These are phyloP conservation scores for Torulaspora franciscae DNA, from an alignment of 805 yeast genomes.

Conservation along the genomic window DNA sequence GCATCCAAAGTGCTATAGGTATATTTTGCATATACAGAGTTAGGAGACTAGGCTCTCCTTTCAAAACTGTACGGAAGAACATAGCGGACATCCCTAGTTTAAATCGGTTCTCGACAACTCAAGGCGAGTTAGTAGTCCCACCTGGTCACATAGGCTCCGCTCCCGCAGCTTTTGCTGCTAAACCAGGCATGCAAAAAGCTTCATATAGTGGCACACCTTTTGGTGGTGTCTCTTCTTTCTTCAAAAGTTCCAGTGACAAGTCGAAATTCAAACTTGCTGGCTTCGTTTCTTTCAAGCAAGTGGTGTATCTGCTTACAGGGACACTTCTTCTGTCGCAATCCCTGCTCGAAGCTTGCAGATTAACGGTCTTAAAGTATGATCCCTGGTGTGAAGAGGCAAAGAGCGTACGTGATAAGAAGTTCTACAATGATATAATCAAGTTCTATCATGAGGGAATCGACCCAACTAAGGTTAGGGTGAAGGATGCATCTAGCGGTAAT, in stretches of 20 bases:
- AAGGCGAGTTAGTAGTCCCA: conserved; percentile 23
- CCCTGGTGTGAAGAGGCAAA: conserved; percentile 73
- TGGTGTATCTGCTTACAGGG: conserved; percentile 40
- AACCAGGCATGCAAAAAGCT: background rate
- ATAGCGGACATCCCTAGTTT: conserved; percentile 34
- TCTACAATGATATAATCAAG: conserved; percentile 34
- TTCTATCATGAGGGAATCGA: conserved; percentile 37
- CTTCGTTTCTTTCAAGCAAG: conserved; percentile 31
- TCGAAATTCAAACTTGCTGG: conserved; percentile 27
- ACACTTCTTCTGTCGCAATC: conserved; percentile 47
- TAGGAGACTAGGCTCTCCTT: conserved; percentile 17
- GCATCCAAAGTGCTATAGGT: conserved; percentile 51
- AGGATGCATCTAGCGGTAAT: conserved; percentile 32
- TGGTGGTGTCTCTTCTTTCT: conserved; percentile 24
- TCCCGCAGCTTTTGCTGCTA: background rate
- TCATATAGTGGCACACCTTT: conserved; percentile 14
- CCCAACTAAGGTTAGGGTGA: conserved; percentile 33
- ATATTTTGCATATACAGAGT: conserved; percentile 26
- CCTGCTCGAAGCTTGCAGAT: conserved; percentile 51
- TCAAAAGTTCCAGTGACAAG: conserved; percentile 16
- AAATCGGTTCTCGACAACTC: conserved; percentile 33
- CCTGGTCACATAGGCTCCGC: background rate
- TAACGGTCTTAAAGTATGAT: conserved; percentile 44
- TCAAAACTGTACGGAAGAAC: conserved; percentile 22
- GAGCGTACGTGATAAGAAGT: conserved; percentile 43